Base-by-base conservation (phyloP, 148 eudicot genomes). In the Chenopodium quinoa region DNA sequence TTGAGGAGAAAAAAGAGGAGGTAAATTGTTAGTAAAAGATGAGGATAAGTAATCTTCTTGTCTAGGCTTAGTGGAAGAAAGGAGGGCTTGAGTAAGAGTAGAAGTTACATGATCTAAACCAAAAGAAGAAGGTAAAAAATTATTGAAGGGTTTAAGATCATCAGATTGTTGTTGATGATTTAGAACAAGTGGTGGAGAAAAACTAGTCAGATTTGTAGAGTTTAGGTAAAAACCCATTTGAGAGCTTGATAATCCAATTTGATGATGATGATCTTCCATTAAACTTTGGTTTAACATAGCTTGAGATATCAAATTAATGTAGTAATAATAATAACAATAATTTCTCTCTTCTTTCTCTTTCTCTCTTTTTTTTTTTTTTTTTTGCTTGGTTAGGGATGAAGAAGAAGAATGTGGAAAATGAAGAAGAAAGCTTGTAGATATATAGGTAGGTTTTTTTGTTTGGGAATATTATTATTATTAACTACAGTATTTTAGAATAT, bases 251-350 rank as follows among this genome's bases (percentile, higher is more conserved):
- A 88, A 88, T 77, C 73, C 73, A 32, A 69, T 8, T 69, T 71
- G 75, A 44, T 71, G 52, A 70, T 87, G 90, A 60, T 76, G 29
- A 75, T 91, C 86, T 44, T 91, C 86, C 52, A 84, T 58, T 48
- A 87, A 83, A 12, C 90, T 88, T 79, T 91, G 90, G 78, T 84
- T 91, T 73, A 88, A 72, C 89, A 91, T 89, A 78, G 27, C 67
- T 66, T 73, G 25, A 37, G 63, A 78, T 34, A 73, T 73, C 44
- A 78, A 54, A 47, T 27, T 3, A 40, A 40, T 40, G 7, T 40
- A 40, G 5, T 40, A 40, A 37, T 37, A 6, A 37, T 40, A 40
- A 40, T 40, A 40, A 40, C 7, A 40, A 40, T 40, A 5, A 27
- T 27, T 0, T 40, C 44, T 40, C 1, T 40, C 6, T 6, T 71